Evolutionary conservation across 2,329 filamentous ascomycete genomes (phyloP), one percentile per base, ranked within the genome.

Genomic region (Xylariales sp.): DNA sequence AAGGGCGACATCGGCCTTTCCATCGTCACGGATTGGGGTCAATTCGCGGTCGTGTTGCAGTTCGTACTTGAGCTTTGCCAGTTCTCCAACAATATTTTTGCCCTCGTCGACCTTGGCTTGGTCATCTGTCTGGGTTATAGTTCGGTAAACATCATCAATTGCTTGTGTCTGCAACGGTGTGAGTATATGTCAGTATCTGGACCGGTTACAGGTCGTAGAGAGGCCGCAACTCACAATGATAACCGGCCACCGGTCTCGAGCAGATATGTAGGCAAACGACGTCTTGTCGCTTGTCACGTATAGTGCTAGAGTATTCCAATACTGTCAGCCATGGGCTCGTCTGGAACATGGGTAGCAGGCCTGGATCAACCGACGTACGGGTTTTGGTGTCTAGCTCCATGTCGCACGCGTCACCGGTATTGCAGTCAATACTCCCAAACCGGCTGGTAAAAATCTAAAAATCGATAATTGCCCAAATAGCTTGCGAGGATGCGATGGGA

Each of bases 81-180:
- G 72, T 49, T 85, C 76, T 56, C 85, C 80, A 29, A 95, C 76
- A 43, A 98, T 89, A 51, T 69, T 72, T 70, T 96, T 96, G 53
- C 93, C 93, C 61, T 97, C 93, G 17, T 76, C 76, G 23, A 72
- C 63, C 56, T 84, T 85, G 42, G 78, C 73, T 8, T 80, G 62
- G 36, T 88, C 78, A 24, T 75, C 69, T 37, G 70, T 69, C 41
- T 70, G 65, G 23, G 70, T 69, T 4, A 84, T 75, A 6, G 85
- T 74, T 37, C 86, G 85, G 66, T 95, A 89, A n/a, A 95, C 74
- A 61, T 97, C 91, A 59, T 98, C 91, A 54, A 98, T 93, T 40
- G 85, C 87, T 58, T 89, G 81, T 13, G 93, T 97, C 88, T 94
- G 45, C n/a, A n/a, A n/a, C n/a, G 17, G 29, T 14, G n/a, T 13